These are phyloP conservation scores for Botrytis deweyae DNA, from an alignment of 2,329 filamentous ascomycete genomes.

Conservation along the genomic window DNA sequence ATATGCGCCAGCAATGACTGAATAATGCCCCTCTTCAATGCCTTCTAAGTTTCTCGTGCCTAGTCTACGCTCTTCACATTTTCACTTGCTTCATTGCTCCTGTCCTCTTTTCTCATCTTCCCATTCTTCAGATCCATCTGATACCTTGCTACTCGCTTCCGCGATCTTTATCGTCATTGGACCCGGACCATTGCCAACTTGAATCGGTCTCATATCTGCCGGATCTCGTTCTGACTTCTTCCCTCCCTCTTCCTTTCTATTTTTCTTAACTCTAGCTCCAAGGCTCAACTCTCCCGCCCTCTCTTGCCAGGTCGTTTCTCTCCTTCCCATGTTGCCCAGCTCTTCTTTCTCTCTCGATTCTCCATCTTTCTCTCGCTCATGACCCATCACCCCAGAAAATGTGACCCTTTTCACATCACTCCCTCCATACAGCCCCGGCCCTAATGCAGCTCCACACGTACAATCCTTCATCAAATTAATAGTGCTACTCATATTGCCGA, in stretches of 20 bases:
- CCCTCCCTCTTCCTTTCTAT: background rate
- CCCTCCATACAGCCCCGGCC: background rate
- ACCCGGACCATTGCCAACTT: background rate
- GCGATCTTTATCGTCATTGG: background rate
- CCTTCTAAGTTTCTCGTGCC: background rate
- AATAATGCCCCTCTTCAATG: background rate
- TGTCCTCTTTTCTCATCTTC: background rate
- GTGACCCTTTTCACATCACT: background rate
- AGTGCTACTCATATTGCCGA: background rate
- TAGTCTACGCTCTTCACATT: background rate
- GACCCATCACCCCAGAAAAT: background rate
- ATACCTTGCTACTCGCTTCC: background rate
- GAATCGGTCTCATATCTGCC: background rate
- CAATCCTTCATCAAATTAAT: background rate
- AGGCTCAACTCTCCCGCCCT: background rate
- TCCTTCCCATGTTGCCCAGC: background rate
- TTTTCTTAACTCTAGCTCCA: background rate
- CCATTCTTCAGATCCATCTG: background rate
- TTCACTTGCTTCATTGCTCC: background rate
- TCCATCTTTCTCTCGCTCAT: background rate
- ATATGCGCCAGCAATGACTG: background rate
- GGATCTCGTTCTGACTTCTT: background rate
- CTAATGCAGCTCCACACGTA: background rate
- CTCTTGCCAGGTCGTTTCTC: background rate
- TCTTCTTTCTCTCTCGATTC: background rate